phyloP scores from a whole-genome alignment of 2,329 filamentous ascomycete species.

The Parascedosporium putredinis region DNA sequence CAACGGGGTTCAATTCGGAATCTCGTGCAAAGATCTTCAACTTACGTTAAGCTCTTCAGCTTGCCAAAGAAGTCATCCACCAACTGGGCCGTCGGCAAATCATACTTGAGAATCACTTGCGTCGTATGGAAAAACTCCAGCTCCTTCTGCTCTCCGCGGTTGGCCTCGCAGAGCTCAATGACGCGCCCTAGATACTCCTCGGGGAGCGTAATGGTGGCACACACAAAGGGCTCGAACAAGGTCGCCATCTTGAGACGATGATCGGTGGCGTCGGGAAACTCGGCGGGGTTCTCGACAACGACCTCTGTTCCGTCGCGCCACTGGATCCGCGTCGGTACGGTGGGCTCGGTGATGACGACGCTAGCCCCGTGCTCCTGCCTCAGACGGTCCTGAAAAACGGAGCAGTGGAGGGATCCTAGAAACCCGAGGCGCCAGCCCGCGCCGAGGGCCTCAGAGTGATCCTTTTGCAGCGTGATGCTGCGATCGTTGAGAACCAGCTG shows the following conservation, averaged over 20 bases:
- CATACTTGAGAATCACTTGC: conserved; percentile 91
- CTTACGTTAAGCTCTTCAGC: conserved; percentile 70
- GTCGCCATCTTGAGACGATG: conserved; percentile 31
- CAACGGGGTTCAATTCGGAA: no score
- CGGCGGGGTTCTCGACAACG: conserved; percentile 73
- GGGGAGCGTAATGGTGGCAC: conserved; percentile 78
- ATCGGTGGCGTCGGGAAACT: conserved; percentile 66
- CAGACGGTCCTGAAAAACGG: conserved; percentile 94
- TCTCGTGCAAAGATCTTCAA: no score
- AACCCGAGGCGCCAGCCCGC: conserved; percentile 93
- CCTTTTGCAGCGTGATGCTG: conserved; percentile 87
- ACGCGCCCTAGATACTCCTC: conserved; percentile 90
- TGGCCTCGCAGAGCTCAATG: conserved; percentile 87
- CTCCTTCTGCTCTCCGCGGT: conserved; percentile 77
- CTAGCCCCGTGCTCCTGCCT: conserved; percentile 88
- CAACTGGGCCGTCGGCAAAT: conserved; percentile 75
- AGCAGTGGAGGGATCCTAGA: conserved; percentile 92
- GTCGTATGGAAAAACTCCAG: conserved; percentile 84
- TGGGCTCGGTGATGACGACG: conserved; percentile 94
- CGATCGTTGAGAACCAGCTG: conserved; percentile 92
- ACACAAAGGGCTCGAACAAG: conserved; percentile 50
- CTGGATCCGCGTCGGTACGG: conserved; percentile 80
- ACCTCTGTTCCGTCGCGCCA: conserved; percentile 68
- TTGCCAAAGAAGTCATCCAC: conserved; percentile 98
- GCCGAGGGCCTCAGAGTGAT: conserved; percentile 85